Conservation (phyloP, 352 stramenopile species). For the Paralagenidium karlingii region DNA sequence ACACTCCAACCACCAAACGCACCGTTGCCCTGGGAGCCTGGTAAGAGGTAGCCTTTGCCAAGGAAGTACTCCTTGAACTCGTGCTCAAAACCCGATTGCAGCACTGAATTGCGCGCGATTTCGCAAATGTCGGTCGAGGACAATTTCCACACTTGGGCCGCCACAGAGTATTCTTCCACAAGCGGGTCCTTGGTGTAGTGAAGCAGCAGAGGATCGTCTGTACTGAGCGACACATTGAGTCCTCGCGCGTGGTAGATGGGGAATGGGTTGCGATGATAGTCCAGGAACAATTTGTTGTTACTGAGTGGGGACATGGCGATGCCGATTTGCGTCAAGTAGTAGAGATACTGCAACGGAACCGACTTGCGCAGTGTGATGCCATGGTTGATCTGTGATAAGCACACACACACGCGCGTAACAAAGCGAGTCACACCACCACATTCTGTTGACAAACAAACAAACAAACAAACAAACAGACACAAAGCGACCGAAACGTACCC, state of each 20-base stretch:
- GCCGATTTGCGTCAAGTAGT: conserved; percentile 97
- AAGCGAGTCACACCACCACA: no score
- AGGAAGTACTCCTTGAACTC: conserved; percentile 97
- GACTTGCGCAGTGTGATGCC: conserved; percentile 96
- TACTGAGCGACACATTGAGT: conserved; percentile 97
- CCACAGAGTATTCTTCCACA: conserved; percentile 93
- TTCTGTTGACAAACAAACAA: conserved; percentile 1
- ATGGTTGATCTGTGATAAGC: no score
- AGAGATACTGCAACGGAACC: conserved; percentile 96
- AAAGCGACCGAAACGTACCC: no score
- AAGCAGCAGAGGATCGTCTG: conserved; percentile 97
- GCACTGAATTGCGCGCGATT: conserved; percentile 96
- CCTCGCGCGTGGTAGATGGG: conserved; percentile 92
- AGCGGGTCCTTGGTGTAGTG: conserved; percentile 98
- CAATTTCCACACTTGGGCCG: conserved; percentile 90
- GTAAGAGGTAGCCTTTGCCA: conserved; percentile 83
- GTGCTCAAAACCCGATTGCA: conserved; percentile 97
- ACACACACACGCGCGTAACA: conserved; percentile 13
- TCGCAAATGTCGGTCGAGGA: conserved; percentile 97
- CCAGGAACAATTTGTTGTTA: conserved; percentile 94
- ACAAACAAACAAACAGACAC: conserved; percentile 1
- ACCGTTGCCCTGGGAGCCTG: conserved; percentile 67
- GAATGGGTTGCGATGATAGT: conserved; percentile 93
- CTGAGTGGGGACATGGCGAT: conserved; percentile 89
- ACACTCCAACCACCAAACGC: conserved; percentile 1